These are phyloP conservation scores for Colletotrichum neosansevieriae DNA, from an alignment of 2,329 filamentous ascomycete species.

Conservation along the genomic window DNA sequence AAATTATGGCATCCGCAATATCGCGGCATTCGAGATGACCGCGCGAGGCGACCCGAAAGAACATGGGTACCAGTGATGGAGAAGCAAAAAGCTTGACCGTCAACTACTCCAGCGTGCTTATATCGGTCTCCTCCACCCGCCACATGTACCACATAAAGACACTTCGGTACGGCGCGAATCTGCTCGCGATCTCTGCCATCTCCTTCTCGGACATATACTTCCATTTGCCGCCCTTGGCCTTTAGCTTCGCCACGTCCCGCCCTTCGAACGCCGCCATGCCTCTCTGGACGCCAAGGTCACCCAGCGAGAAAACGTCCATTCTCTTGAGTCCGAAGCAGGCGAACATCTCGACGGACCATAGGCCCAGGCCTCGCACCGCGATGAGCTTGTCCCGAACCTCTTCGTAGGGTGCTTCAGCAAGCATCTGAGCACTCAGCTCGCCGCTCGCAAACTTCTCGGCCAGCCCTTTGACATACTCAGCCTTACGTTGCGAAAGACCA, in stretches of 20 bases:
- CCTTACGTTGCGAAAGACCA: conserved; percentile 92
- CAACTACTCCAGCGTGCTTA: conserved; percentile 68
- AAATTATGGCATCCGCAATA: conserved; percentile 25
- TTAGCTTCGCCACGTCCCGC: conserved; percentile 85
- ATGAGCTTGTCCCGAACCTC: conserved; percentile 85
- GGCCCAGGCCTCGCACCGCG: conserved; percentile 86
- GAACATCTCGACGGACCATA: conserved; percentile 98
- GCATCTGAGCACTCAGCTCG: conserved; percentile 80
- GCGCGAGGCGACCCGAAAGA: neutral
- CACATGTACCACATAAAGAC: conserved; percentile 99
- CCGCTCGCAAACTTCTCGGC: conserved; percentile 83
- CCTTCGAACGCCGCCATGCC: conserved; percentile 93
- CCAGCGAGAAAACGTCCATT: conserved; percentile 92
- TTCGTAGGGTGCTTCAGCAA: conserved; percentile 85
- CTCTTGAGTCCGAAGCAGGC: conserved; percentile 94
- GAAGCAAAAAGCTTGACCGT: neutral
- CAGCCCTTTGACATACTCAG: conserved; percentile 91
- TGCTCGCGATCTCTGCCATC: conserved; percentile 85
- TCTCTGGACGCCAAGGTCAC: conserved; percentile 92
- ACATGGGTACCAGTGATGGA: neutral
- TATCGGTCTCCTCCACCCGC: conserved; percentile 84
- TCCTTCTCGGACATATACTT: conserved; percentile 98
- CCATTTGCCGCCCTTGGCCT: conserved; percentile 84
- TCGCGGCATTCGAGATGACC: conserved; percentile 1
- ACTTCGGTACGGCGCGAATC: conserved; percentile 88